Evolutionary conservation across 257 asterid genomes (phyloP).

Genomic region (Cruciata laevipes): DNA sequence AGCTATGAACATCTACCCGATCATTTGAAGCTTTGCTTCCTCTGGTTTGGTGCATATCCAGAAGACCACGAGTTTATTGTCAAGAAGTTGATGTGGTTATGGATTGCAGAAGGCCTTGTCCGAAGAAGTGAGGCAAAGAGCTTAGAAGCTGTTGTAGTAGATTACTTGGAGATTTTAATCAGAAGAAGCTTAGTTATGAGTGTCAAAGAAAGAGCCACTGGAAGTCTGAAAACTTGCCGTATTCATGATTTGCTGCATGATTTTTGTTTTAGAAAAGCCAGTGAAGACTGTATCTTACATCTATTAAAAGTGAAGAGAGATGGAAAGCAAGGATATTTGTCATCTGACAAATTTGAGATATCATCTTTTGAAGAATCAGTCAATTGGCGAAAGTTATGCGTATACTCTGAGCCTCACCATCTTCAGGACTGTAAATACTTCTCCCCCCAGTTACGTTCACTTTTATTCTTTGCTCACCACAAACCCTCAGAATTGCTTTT

Average conservation of each 20-base stretch:
- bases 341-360: too few relatives aligned
- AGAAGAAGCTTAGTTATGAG: background rate
- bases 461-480: too few relatives aligned
- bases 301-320: too few relatives aligned
- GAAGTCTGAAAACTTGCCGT: background rate
- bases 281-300: background rate
- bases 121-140: background rate
- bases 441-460: too few relatives aligned
- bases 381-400: too few relatives aligned
- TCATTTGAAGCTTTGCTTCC: background rate
- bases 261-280: background rate
- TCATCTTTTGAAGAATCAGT: too few relatives aligned
- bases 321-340: too few relatives aligned
- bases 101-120: background rate
- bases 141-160: background rate
- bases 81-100: background rate
- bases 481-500: too few relatives aligned
- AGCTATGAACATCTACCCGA: background rate
- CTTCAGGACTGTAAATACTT: too few relatives aligned
- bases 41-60: background rate
- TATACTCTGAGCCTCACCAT: too few relatives aligned
- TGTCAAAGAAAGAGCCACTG: background rate
- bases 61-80: background rate
- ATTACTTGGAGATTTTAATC: background rate
- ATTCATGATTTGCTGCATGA: slow-evolving; percentile 3